Evolutionary conservation across 179 eudicot species (phyloP).

Genomic region (Camellia oleifera): DNA sequence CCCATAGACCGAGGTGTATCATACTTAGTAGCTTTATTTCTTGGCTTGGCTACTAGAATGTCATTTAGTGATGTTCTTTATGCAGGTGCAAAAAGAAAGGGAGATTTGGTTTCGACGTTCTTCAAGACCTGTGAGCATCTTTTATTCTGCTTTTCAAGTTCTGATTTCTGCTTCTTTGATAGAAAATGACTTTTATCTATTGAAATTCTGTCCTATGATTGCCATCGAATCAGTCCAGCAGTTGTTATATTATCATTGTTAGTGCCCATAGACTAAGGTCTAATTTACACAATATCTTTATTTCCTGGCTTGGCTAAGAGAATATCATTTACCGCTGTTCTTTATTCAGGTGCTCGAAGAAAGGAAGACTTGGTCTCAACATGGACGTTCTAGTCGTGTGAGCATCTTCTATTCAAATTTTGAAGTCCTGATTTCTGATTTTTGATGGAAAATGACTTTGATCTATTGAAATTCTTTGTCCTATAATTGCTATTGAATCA

Average conservation of each 20-base stretch:
- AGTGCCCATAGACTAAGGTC: background rate
- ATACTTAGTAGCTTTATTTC: background rate
- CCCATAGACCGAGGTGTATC: background rate
- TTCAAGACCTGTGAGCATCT: background rate
- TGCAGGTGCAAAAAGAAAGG: constrained; percentile 15
- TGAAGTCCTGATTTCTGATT: background rate
- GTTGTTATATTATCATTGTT: background rate
- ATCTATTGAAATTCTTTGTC: background rate
- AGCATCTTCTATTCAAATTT: background rate
- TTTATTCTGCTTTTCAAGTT: background rate
- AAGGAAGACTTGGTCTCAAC: background rate
- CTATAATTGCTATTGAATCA: constrained; percentile 1
- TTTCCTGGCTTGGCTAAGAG: background rate
- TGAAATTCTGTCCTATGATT: too few relatives aligned
- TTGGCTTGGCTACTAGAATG: background rate
- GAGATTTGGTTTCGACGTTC: background rate
- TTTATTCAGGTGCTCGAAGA: constrained; percentile 12
- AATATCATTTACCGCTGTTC: background rate
- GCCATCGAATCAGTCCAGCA: background rate
- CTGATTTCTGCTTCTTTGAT: background rate
- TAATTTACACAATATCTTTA: background rate
- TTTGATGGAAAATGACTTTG: background rate
- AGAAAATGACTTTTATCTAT: background rate
- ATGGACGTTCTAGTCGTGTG: background rate
- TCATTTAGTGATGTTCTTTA: background rate